phyloP scores from a whole-genome alignment of 805 yeast genomes.

The Candida wancherniae region DNA sequence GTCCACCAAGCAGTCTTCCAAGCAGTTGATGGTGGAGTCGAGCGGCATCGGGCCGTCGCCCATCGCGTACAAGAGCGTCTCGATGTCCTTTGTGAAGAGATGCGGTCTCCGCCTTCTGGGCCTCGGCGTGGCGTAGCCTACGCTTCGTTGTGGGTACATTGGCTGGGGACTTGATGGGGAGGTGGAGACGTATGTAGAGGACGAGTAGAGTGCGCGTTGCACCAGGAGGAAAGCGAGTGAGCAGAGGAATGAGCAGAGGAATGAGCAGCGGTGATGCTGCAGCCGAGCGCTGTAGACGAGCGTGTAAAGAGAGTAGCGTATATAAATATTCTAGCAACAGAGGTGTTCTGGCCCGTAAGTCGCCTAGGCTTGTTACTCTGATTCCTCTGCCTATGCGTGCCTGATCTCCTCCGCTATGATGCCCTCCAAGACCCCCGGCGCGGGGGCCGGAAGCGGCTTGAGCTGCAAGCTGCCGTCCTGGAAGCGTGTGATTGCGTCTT shows the following conservation, averaged over 20 bases:
- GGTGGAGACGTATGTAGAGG: slow-evolving; percentile 5
- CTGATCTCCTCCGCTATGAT: slow-evolving; percentile 8
- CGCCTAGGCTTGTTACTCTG: background rate
- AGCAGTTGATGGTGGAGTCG: slow-evolving; percentile 33
- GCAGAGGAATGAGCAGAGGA: too few species aligned
- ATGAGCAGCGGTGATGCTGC: too few species aligned
- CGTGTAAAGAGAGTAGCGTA: too few species aligned
- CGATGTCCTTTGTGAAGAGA: slow-evolving; percentile 39
- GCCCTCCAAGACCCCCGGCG: slow-evolving; percentile 6
- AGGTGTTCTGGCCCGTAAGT: too few species aligned
- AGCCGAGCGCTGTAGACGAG: too few species aligned
- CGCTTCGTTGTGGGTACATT: too few species aligned
- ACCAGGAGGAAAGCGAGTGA: too few species aligned
- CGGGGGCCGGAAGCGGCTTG: slow-evolving; percentile 9
- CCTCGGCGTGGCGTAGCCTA: slow-evolving; percentile 2
- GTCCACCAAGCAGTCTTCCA: slow-evolving; percentile 38
- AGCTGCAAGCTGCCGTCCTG: slow-evolving; percentile 7
- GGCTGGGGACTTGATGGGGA: slow-evolving; percentile 5
- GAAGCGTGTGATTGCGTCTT: slow-evolving; percentile 6
- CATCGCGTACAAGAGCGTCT: slow-evolving; percentile 34
- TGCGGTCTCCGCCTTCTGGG: slow-evolving; percentile 29
- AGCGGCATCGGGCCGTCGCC: slow-evolving; percentile 40
- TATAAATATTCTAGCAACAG: too few species aligned
- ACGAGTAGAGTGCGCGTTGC: too few species aligned
- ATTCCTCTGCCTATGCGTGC: background rate